Percentiles rank a stretch among this genome's conserved stretches.
Conservation (phyloP, 108 stramenopile species). For the Cyclotella cryptica region DNA sequence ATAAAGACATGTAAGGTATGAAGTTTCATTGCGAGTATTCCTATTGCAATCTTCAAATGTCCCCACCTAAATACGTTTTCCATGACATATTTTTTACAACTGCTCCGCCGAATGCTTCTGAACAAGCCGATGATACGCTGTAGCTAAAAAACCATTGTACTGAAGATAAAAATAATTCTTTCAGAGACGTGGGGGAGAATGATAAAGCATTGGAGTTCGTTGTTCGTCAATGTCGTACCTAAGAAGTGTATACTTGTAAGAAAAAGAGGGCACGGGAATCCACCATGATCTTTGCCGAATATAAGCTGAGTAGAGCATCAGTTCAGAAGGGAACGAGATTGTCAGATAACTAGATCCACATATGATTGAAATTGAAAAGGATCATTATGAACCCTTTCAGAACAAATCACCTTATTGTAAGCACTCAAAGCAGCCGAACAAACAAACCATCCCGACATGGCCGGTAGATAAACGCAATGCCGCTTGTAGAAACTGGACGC, state of each 20-base stretch:
- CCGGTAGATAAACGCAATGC: conserved; percentile 80
- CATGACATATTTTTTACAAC: conserved; percentile 74
- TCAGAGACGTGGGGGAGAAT: background rate
- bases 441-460: conserved; percentile 90
- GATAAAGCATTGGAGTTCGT: background rate
- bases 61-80: conserved; percentile 61
- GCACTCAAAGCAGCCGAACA: conserved; percentile 82
- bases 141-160: conserved; percentile 84
- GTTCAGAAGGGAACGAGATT: conserved; percentile 23
- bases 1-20: background rate
- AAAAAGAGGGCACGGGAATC: conserved; percentile 87
- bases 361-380: no score
- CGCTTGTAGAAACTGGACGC: conserved; percentile 58
- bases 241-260: conserved; percentile 86
- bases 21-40: no score
- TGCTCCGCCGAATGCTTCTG: conserved; percentile 65
- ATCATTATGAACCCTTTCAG: background rate
- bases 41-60: background rate
- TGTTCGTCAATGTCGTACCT: background rate
- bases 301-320: conserved; percentile 44
- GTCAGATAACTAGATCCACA: background rate
- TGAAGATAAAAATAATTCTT: background rate
- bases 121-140: conserved; percentile 57
- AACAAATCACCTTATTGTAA: conserved; percentile 46
- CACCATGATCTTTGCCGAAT: conserved; percentile 74